Conservation (phyloP, 176 grass and related monocot genomes). For the Echinochloa phyllopogon region DNA sequence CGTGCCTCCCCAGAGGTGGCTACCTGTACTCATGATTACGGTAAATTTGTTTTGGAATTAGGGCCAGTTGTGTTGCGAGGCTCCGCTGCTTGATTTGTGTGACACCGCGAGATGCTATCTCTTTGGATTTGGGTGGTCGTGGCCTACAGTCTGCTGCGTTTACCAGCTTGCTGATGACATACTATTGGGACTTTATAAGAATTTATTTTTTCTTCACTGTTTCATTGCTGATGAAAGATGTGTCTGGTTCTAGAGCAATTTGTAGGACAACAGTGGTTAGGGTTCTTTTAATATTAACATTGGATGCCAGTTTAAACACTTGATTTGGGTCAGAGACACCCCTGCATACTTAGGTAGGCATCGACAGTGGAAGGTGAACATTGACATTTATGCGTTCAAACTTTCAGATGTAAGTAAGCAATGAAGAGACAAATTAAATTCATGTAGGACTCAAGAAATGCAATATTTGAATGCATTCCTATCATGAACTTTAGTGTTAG, state of each 20-base stretch:
- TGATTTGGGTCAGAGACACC: not conserved
- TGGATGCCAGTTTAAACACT: not conserved
- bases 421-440: not conserved
- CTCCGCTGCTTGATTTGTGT: not conserved
- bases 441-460: not conserved
- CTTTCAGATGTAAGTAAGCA: not conserved
- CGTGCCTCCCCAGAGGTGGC: constrained; percentile 40
- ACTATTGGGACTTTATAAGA: not conserved
- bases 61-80: not conserved
- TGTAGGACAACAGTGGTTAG: not conserved
- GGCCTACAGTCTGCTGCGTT: not conserved
- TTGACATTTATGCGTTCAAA: not conserved
- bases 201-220: not conserved
- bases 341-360: not conserved
- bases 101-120: not conserved
- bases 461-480: not conserved
- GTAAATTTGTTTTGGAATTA: not conserved
- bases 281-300: not conserved
- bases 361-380: not conserved
- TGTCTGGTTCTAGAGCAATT: not conserved
- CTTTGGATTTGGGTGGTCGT: not conserved
- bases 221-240: not conserved
- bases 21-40: not conserved
- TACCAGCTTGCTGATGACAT: not conserved
- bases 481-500: not conserved